phyloP scores from a whole-genome alignment of 148 eudicot genomes.

The Rhododendron kiyosumense region DNA sequence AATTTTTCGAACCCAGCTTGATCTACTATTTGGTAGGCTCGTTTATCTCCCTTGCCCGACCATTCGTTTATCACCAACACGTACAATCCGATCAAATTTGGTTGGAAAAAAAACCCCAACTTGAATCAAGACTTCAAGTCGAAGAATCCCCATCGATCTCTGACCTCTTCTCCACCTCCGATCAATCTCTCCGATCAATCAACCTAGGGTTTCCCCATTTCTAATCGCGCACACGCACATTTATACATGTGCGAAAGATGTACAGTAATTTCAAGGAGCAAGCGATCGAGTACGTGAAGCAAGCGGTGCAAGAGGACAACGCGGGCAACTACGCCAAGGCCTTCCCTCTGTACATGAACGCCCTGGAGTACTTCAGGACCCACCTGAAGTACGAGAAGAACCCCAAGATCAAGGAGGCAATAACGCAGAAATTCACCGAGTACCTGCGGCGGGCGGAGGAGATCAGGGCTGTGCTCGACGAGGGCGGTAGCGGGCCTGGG shows the following conservation, averaged over 20 bases:
- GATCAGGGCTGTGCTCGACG: slow-evolving; percentile 85
- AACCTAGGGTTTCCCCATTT: background rate
- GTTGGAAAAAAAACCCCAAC: background rate
- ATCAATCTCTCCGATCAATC: background rate
- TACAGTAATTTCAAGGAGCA: slow-evolving; percentile 98
- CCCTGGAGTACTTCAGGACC: slow-evolving; percentile 83
- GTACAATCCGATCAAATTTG: background rate
- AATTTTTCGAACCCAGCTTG: too few species aligned
- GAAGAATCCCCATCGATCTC: background rate
- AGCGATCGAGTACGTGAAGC: slow-evolving; percentile 93
- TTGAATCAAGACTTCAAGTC: background rate
- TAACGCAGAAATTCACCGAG: slow-evolving; percentile 85
- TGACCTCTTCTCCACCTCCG: slow-evolving; percentile 6
- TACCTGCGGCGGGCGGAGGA: slow-evolving; percentile 94
- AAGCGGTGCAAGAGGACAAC: slow-evolving; percentile 90
- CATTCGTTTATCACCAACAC: too few species aligned
- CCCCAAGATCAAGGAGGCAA: slow-evolving; percentile 89
- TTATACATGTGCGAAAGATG: slow-evolving; percentile 30
- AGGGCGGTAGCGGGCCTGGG: slow-evolving; percentile 53
- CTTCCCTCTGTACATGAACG: slow-evolving; percentile 93
- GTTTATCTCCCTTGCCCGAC: too few species aligned
- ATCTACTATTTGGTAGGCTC: too few species aligned
- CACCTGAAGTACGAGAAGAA: slow-evolving; percentile 93
- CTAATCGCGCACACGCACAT: background rate
- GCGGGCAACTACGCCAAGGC: slow-evolving; percentile 94